phyloP scores from a whole-genome alignment of 2,329 filamentous ascomycete species.

The Parafenestella ontariensis region DNA sequence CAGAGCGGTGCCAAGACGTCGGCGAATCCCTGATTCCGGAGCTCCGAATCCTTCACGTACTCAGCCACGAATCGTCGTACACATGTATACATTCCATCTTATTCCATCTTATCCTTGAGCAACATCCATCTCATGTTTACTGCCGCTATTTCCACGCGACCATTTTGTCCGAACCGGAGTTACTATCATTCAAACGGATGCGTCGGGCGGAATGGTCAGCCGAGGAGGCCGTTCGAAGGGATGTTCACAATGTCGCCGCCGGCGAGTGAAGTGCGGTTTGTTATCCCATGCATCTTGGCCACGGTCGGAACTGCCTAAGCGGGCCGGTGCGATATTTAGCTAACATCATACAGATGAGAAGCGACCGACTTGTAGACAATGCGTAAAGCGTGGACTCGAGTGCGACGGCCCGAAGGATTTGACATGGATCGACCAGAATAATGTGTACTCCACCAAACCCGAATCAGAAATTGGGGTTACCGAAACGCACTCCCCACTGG shows the following conservation, averaged over 20 bases:
- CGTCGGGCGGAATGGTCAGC: slow-evolving; percentile 28
- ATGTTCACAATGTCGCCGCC: slow-evolving; percentile 33
- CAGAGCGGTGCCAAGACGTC: not conserved
- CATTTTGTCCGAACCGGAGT: too few species aligned
- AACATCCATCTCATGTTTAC: too few species aligned
- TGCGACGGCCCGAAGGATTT: slow-evolving; percentile 34
- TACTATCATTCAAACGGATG: not conserved
- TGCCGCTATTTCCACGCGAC: too few species aligned
- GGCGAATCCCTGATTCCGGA: not conserved
- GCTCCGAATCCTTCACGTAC: too few species aligned
- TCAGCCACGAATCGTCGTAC: not conserved
- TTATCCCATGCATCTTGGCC: too few species aligned
- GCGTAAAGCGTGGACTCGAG: slow-evolving; percentile 29
- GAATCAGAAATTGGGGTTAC: not conserved
- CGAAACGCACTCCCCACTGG: not conserved
- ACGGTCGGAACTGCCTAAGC: too few species aligned
- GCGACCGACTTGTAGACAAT: slow-evolving; percentile 32
- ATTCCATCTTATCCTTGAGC: too few species aligned
- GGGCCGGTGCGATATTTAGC: too few species aligned
- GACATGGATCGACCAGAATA: slow-evolving; percentile 33
- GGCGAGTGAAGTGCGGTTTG: slow-evolving; percentile 40
- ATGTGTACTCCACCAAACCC: not conserved
- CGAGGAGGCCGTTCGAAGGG: slow-evolving; percentile 39
- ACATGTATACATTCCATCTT: not conserved
- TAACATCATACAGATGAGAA: slow-evolving; percentile 29